A percentile compares a stretch with the other conserved stretches of the same genome.
phyloP scores from a whole-genome alignment of 352 stramenopile species.

The Sclerospora graminicola region DNA sequence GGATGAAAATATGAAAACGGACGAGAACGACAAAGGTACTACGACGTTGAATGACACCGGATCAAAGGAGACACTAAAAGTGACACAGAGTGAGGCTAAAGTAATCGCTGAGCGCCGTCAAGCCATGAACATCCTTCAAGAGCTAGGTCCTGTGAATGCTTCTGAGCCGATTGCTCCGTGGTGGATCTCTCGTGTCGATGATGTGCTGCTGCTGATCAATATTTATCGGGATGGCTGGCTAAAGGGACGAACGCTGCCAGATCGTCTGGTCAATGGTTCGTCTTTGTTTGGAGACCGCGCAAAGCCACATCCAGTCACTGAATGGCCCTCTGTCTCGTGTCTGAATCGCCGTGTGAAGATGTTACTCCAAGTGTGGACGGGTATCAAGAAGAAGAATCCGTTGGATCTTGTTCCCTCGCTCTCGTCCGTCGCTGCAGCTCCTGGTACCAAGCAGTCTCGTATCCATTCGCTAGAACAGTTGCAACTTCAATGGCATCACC shows the following conservation, averaged over 20 bases:
- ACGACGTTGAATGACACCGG: too few species aligned
- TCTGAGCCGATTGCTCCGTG: conserved; percentile 37
- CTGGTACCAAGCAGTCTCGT: conserved; percentile 7
- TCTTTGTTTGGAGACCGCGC: conserved; percentile 53
- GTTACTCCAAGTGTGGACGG: conserved; percentile 41
- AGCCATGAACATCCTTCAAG: conserved; percentile 34
- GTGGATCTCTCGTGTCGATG: conserved; percentile 73
- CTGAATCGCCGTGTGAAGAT: conserved; percentile 48
- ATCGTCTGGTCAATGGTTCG: conserved; percentile 25
- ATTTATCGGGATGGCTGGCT: conserved; percentile 69
- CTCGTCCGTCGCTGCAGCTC: conserved; percentile 5
- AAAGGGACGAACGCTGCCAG: conserved; percentile 29
- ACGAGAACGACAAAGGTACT: too few species aligned
- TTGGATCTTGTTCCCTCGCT: not conserved
- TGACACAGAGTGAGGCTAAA: conserved; percentile 1
- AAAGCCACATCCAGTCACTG: conserved; percentile 1
- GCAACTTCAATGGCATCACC: conserved; percentile 2
- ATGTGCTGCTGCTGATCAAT: conserved; percentile 59
- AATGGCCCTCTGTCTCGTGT: conserved; percentile 39
- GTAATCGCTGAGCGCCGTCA: conserved; percentile 17
- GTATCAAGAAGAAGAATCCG: conserved; percentile 11
- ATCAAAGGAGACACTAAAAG: not conserved
- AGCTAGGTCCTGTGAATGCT: conserved; percentile 25
- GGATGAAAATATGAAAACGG: too few species aligned
- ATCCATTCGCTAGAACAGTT: conserved; percentile 10